A percentile compares a stretch with the other conserved stretches of the same genome.
Conservation (phyloP, 257 asterid genomes). For the Ocimum tenuiflorum region DNA sequence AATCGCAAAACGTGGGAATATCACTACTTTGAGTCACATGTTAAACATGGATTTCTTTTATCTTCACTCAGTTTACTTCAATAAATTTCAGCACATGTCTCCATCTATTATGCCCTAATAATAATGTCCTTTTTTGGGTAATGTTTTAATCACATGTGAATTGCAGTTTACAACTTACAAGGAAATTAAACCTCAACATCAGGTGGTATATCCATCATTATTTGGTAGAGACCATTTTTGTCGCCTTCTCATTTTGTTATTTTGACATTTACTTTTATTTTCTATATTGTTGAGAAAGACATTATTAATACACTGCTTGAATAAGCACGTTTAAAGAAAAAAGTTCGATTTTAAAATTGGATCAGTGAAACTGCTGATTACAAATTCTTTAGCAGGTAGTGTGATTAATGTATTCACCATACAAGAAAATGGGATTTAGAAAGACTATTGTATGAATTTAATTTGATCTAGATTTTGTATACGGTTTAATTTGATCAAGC, state of each 20-base stretch:
- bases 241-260: not conserved
- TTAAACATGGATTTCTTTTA: not conserved
- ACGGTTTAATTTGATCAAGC: not conserved
- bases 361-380: not conserved
- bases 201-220: not conserved
- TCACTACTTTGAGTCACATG: conserved; percentile 1
- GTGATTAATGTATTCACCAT: not conserved
- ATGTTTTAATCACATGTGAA: conserved; percentile 11
- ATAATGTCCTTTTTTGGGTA: not conserved
- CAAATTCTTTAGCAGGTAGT: not conserved
- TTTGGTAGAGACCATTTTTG: not conserved
- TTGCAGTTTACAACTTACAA: not conserved
- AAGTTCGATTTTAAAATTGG: not conserved
- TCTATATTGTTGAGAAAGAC: not conserved
- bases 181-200: not conserved
- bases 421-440: not conserved
- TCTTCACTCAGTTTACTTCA: not conserved
- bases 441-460: not conserved
- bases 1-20: not conserved
- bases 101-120: not conserved
- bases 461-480: too few species aligned
- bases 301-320: not conserved
- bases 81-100: conserved; percentile 14
- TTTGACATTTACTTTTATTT: not conserved
- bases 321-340: not conserved